Base-by-base conservation (phyloP, 1,139 yeast genomes). In the Yamadazyma jaroonii region DNA sequence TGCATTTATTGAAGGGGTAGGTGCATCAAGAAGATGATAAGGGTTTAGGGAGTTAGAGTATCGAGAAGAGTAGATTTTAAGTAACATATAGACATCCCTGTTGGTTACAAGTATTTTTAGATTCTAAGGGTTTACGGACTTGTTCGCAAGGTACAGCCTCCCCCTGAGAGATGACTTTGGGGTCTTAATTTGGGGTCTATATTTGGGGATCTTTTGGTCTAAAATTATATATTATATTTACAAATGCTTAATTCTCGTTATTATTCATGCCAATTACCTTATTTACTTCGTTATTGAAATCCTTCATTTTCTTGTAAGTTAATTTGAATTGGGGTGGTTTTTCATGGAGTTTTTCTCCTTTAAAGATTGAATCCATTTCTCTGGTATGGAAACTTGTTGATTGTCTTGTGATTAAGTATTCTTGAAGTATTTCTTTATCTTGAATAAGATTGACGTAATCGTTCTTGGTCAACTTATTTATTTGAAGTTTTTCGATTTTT, bases 391-490 rank as follows among this genome's bases (percentile, higher is more conserved):
- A 52, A 21, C 48, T 40, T 1, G 72, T 63, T 35, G 56, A 53
- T 15, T 53, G 48, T 31, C 49, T 47, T 1, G 62, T 52, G 27
- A 42, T 47, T 12, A 51, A 39, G 38, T 52, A 64, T 15, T 57
- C 61, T 40, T 53, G 54, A 38, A 64, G 56, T 20, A 61, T 36
- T 23, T 37, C 48, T 36, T 56, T 50, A 29, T 55, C 52, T 9
- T 53, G 50, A 14, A 67, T 47, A 14, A 67, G 48, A 26, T 62
- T 60, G 26, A 59, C 30, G 35, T 63, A 59, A 39, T 67, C 71
- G 3, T 55, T 37, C 8, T 51, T 44, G 0, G 51, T 37, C 13
- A 65, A 46, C 34, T 51, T 38, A 32, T 54, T 54, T 10, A 62
- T 48, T 30, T 48, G 44, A 20, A 52, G 35, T 35, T 54, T 51